Conservation (phyloP, 2,329 filamentous ascomycete species). For the Zymoseptoria crescenta region DNA sequence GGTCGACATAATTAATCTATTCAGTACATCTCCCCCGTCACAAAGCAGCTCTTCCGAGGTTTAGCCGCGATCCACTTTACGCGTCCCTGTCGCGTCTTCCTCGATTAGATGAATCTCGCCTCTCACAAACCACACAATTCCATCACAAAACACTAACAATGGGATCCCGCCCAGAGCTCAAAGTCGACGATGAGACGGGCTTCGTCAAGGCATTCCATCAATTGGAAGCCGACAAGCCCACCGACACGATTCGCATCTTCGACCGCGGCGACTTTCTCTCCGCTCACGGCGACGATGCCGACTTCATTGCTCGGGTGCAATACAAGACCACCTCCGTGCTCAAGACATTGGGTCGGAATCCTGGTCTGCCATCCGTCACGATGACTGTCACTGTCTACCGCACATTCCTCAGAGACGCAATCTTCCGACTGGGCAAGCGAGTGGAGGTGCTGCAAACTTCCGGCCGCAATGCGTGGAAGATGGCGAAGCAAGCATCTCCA, state of each 20-base stretch:
- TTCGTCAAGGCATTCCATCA: conserved; percentile 96
- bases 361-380: conserved; percentile 85
- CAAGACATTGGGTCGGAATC: conserved; percentile 75
- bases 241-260: conserved; percentile 82
- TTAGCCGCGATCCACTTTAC: background rate
- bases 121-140: background rate
- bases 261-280: conserved; percentile 94
- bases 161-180: conserved; percentile 50
- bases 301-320: conserved; percentile 72
- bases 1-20: no score
- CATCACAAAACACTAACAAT: conserved; percentile 29
- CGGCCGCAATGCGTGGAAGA: conserved; percentile 83
- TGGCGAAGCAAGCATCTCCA: conserved; percentile 75
- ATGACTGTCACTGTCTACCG: conserved; percentile 93
- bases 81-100: background rate
- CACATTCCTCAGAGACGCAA: conserved; percentile 87
- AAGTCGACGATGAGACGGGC: conserved; percentile 88
- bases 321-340: conserved; percentile 98
- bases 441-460: conserved; percentile 81
- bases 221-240: conserved; percentile 61
- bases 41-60: no score
- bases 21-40: no score
- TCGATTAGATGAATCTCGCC: background rate
- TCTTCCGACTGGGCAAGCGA: conserved; percentile 84
- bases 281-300: conserved; percentile 78